Evolutionary conservation across 2,329 filamentous ascomycete genomes (phyloP).

Genomic region (Paraconiothyrium sp.): DNA sequence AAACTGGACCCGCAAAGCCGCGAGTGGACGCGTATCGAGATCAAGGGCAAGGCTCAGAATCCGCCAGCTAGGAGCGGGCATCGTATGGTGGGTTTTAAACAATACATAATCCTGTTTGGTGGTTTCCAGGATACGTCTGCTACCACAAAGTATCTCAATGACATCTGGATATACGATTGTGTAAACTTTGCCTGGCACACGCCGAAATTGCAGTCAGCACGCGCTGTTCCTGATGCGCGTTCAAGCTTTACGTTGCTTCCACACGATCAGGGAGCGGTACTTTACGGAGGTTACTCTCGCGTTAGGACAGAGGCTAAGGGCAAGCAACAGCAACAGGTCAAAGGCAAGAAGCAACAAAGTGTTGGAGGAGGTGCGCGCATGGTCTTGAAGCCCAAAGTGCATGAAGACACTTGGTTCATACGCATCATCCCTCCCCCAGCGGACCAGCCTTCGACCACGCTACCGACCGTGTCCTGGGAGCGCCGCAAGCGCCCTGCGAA

Average conservation of each 20-base stretch:
- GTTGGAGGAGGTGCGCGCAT: slow-evolving; percentile 71
- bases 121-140: slow-evolving; percentile 98
- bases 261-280: slow-evolving; percentile 86
- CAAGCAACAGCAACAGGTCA: slow-evolving; percentile 66
- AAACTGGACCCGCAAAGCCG: slow-evolving; percentile 81
- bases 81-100: slow-evolving; percentile 96
- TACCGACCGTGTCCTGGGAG: slow-evolving; percentile 87
- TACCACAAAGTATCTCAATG: slow-evolving; percentile 90
- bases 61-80: slow-evolving; percentile 90
- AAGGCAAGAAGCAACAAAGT: slow-evolving; percentile 58
- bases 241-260: slow-evolving; percentile 93
- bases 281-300: slow-evolving; percentile 93
- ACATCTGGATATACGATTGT: slow-evolving; percentile 96
- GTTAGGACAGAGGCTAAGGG: slow-evolving; percentile 72
- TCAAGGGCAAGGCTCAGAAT: slow-evolving; percentile 78
- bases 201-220: slow-evolving; percentile 77
- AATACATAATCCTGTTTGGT: slow-evolving; percentile 94
- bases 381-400: slow-evolving; percentile 84
- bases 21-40: slow-evolving; percentile 92
- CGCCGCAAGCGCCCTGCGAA: slow-evolving; percentile 92
- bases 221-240: slow-evolving; percentile 87
- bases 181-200: slow-evolving; percentile 84
- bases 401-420: slow-evolving; percentile 95
- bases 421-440: slow-evolving; percentile 77
- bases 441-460: slow-evolving; percentile 71